Percentiles rank a stretch among this genome's conserved stretches.
These are phyloP conservation scores for Fusarium compactum DNA, from an alignment of 2,329 filamentous ascomycete genomes.

Conservation along the genomic window DNA sequence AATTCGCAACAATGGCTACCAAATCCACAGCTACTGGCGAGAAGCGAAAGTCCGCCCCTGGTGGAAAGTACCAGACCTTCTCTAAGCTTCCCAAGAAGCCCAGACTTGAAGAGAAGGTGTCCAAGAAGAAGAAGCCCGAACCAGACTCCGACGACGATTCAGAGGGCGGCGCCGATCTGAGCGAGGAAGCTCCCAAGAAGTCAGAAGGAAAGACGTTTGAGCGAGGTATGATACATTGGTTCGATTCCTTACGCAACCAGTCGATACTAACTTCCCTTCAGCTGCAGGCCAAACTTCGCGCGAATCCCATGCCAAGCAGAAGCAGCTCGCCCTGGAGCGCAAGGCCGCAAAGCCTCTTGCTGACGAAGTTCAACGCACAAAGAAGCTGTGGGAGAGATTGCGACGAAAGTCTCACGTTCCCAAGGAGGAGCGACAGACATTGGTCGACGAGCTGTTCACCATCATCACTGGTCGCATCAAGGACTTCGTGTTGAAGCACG, in stretches of 20 bases:
- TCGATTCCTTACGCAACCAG: neutral
- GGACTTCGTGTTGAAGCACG: conserved; percentile 98
- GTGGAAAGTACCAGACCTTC: conserved; percentile 58
- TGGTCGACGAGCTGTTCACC: conserved; percentile 89
- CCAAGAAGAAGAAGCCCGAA: conserved; percentile 55
- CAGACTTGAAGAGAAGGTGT: conserved; percentile 55
- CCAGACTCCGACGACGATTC: conserved; percentile 60
- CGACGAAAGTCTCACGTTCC: conserved; percentile 94
- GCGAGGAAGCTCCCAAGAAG: conserved; percentile 55
- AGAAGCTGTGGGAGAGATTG: conserved; percentile 97
- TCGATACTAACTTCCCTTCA: conserved; percentile 18
- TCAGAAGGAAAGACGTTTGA: conserved; percentile 58
- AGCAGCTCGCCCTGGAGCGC: conserved; percentile 85
- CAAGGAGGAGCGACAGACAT: conserved; percentile 85
- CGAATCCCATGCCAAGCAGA: conserved; percentile 94
- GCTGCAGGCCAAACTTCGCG: conserved; percentile 72
- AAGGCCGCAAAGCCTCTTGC: conserved; percentile 94
- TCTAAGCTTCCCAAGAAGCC: conserved; percentile 64
- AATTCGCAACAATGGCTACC: conserved; percentile 58
- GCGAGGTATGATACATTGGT: conserved; percentile 52
- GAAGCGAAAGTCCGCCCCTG: conserved; percentile 68
- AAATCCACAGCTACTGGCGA: conserved; percentile 61
- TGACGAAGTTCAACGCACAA: conserved; percentile 87
- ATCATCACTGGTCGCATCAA: conserved; percentile 93
- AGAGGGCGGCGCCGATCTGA: conserved; percentile 65